These are phyloP conservation scores for Hypoxylon intermedium DNA, from an alignment of 495 filamentous ascomycete species.

Conservation along the genomic window DNA sequence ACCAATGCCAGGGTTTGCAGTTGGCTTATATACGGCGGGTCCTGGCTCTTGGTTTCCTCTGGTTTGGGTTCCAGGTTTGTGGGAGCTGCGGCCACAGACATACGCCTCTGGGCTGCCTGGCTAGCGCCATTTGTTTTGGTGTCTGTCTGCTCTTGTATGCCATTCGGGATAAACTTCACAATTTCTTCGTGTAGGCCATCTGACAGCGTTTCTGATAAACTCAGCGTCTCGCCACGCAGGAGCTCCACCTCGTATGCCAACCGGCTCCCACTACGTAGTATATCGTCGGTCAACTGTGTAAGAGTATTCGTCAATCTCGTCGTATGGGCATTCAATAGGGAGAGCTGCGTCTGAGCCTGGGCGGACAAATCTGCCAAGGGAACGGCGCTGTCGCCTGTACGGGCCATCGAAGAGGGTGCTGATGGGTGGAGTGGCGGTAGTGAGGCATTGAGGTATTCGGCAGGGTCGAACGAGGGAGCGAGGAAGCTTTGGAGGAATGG, in stretches of 20 bases:
- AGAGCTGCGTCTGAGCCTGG: constrained; percentile 82
- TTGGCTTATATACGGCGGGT: constrained; percentile 75
- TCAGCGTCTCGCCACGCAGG: constrained; percentile 81
- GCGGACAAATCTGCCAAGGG: constrained; percentile 78
- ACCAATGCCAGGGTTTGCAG: constrained; percentile 86
- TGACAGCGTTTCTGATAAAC: constrained; percentile 75
- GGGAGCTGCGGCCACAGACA: constrained; percentile 28
- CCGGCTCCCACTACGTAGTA: constrained; percentile 82
- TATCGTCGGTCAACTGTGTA: constrained; percentile 91
- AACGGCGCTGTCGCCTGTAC: constrained; percentile 54
- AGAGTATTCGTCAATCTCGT: constrained; percentile 81
- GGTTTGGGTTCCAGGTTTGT: constrained; percentile 19
- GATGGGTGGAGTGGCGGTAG: constrained; percentile 68
- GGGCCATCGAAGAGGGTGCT: constrained; percentile 13
- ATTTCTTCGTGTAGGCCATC: constrained; percentile 75
- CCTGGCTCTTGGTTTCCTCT: constrained; percentile 40
- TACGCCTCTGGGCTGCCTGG: constrained; percentile 36
- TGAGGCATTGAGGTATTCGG: constrained; percentile 78
- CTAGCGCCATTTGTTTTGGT: constrained; percentile 14
- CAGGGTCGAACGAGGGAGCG: constrained; percentile 75
- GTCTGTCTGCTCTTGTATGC: constrained; percentile 44
- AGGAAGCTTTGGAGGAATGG: constrained; percentile 72
- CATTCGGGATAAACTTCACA: constrained; percentile 67
- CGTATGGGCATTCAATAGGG: constrained; percentile 86
- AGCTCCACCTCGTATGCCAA: constrained; percentile 96